Conservation (phyloP, 1,284 basidiomycete genomes). For the Cystobasidium slooffiae region DNA sequence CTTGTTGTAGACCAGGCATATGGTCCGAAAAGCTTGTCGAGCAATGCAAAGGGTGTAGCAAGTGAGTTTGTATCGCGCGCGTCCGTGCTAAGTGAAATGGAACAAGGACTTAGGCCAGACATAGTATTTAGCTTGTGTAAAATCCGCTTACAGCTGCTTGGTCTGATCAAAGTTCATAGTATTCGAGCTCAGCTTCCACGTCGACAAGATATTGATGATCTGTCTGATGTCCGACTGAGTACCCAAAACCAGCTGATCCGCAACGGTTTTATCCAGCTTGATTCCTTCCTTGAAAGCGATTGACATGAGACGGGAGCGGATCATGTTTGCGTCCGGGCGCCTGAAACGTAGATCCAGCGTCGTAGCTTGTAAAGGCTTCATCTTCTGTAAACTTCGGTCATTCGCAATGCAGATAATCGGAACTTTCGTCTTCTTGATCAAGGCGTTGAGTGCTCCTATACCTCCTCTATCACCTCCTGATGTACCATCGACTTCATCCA, state of each 20-base stretch:
- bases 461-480: slow-evolving; percentile 95
- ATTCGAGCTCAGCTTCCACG: slow-evolving; percentile 78
- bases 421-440: slow-evolving; percentile 95
- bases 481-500: slow-evolving; percentile 99
- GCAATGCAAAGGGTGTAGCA: slow-evolving; percentile 87
- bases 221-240: slow-evolving; percentile 94
- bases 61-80: slow-evolving; percentile 91
- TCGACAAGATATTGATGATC: slow-evolving; percentile 96
- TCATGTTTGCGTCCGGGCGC: slow-evolving; percentile 71
- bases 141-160: slow-evolving; percentile 72
- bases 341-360: slow-evolving; percentile 78
- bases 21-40: slow-evolving; percentile 81
- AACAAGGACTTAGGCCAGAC: neutral
- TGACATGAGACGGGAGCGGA: slow-evolving; percentile 83
- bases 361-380: slow-evolving; percentile 80
- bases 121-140: neutral
- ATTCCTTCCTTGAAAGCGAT: slow-evolving; percentile 91
- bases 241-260: slow-evolving; percentile 87
- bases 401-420: slow-evolving; percentile 99
- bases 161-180: slow-evolving; percentile 87
- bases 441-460: slow-evolving; percentile 84
- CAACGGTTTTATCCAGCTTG: slow-evolving; percentile 84
- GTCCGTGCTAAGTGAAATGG: slow-evolving; percentile 66
- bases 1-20: slow-evolving; percentile 84
- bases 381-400: slow-evolving; percentile 80